These are phyloP conservation scores for Phtheirospermum japonicum DNA, from an alignment of 257 asterid genomes.

Conservation along the genomic window DNA sequence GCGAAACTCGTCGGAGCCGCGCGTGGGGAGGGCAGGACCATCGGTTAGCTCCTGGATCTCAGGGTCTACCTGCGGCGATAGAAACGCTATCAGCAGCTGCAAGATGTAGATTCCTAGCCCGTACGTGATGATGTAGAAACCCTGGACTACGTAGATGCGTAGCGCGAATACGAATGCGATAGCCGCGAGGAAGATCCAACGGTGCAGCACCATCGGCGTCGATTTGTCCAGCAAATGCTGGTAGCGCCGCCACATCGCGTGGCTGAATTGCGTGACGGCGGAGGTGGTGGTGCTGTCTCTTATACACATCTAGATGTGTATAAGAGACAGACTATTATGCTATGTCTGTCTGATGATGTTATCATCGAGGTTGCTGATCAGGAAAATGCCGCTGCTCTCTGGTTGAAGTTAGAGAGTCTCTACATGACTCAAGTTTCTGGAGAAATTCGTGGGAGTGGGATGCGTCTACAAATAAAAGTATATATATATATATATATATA, in stretches of 20 bases:
- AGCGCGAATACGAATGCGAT: constrained; percentile 62
- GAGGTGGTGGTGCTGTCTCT: constrained; percentile 39
- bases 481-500: too few species aligned
- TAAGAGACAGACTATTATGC: too few species aligned
- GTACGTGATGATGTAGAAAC: constrained; percentile 90
- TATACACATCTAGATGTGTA: too few species aligned
- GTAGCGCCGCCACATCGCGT: constrained; percentile 64
- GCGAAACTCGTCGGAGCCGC: constrained; percentile 97
- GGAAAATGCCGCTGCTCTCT: too few species aligned
- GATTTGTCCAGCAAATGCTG: constrained; percentile 85
- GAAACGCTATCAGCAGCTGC: constrained; percentile 87
- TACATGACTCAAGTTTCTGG: too few species aligned
- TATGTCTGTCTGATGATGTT: too few species aligned
- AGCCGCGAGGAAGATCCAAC: constrained; percentile 72
- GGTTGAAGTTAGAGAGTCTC: too few species aligned
- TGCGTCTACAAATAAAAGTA: too few species aligned
- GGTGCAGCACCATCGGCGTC: constrained; percentile 73
- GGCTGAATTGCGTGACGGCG: constrained; percentile 49
- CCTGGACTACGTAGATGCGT: constrained; percentile 71
- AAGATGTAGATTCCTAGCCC: constrained; percentile 86
- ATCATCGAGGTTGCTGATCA: too few species aligned
- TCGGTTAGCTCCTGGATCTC: constrained; percentile 56
- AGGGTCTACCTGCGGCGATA: constrained; percentile 99
- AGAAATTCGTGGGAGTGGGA: too few species aligned
- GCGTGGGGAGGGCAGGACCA: constrained; percentile 84